Percentiles rank a stretch among this genome's conserved stretches.
Conservation (phyloP, 2,329 filamentous ascomycete genomes). For the Pseudofabraea citricarpa region DNA sequence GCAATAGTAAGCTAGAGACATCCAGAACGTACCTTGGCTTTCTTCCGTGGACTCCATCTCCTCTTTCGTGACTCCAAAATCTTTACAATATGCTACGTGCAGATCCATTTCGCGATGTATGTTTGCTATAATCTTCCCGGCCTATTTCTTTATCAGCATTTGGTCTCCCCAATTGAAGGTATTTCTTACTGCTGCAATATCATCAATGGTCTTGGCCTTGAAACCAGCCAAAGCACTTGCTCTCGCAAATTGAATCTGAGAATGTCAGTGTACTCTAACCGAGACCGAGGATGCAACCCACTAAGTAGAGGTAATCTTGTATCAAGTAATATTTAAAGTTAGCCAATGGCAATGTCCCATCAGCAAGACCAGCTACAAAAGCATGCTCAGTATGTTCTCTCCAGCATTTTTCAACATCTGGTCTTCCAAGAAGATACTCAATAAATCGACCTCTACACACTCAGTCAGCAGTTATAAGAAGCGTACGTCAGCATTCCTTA, state of each 20-base stretch:
- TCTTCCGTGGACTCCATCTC: conserved; percentile 73
- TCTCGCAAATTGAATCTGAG: conserved; percentile 76
- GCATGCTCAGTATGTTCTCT: conserved; percentile 71
- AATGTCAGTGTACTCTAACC: conserved; percentile 4
- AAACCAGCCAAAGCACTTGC: conserved; percentile 83
- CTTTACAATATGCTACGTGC: conserved; percentile 76
- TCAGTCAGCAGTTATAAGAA: background rate
- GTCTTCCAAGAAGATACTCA: conserved; percentile 72
- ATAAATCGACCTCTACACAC: conserved; percentile 65
- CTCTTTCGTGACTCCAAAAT: conserved; percentile 69
- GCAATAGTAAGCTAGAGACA: background rate
- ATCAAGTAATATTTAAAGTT: conserved; percentile 86
- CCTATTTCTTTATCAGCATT: conserved; percentile 31
- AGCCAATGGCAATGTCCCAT: conserved; percentile 67
- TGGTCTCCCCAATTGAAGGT: background rate
- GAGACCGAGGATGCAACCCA: conserved; percentile 33
- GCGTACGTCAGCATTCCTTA: conserved; percentile 8
- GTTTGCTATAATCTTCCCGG: conserved; percentile 67
- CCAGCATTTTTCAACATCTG: conserved; percentile 74
- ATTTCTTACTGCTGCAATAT: conserved; percentile 63
- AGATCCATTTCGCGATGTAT: conserved; percentile 76
- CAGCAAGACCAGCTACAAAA: conserved; percentile 73
- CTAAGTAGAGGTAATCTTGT: conserved; percentile 88
- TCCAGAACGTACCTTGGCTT: conserved; percentile 52
- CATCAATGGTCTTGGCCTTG: conserved; percentile 70